Evolutionary conservation across 176 grass and related monocot species (phyloP), one percentile per base, ranked within the genome.

Genomic region (Ensete ventricosum): DNA sequence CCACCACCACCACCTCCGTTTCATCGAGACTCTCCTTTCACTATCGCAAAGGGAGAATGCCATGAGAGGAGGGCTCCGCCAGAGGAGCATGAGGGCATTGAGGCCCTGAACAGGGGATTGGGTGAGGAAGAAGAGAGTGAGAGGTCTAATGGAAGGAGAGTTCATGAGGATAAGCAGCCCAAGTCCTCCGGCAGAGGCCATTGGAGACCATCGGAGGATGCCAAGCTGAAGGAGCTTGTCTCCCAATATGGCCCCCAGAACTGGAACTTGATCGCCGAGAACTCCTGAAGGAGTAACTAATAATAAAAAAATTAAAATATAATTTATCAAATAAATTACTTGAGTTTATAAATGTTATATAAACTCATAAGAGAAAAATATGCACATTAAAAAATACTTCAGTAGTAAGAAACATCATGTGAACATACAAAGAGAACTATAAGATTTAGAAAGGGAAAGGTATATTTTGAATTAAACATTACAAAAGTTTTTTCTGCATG

Each of bases 191-290:
- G 34, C 1, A 75, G 73, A 75, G 53, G 73, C 26, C 73, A 75
- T 75, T 75, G 73, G 73, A 75, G 55, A 14, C 73, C 73, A 43
- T 75, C 73, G 11, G 73, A 75, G 54, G 73, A 75, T 49, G 54
- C 24, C 73, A 27, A 48, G 52, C 73, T 75, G 10, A 75, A 58
- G 25, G 73, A 75, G 54, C 73, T 75, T 5, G 54, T 75, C 2
- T 25, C 73, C 54, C 53, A 8, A 75, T 5, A 43, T 48, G 73
- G 73, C 8, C 73, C 73, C 54, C 73, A 75, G 14, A 75, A 75
- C 73, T 75, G 73, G 73, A 75, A 75, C 9, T n/a, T 75, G 54
- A 75, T 75, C 11, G 54, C 73, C 25, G 73, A 75, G 73, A 75
- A 60, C n/a, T n/a, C n/a, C n/a, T n/a, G n/a, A n/a, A 23, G 22